Percentiles rank a stretch among this genome's conserved stretches.
These are phyloP conservation scores for Ochetophila trinervis DNA, from an alignment of 306 rosid species.

Conservation along the genomic window DNA sequence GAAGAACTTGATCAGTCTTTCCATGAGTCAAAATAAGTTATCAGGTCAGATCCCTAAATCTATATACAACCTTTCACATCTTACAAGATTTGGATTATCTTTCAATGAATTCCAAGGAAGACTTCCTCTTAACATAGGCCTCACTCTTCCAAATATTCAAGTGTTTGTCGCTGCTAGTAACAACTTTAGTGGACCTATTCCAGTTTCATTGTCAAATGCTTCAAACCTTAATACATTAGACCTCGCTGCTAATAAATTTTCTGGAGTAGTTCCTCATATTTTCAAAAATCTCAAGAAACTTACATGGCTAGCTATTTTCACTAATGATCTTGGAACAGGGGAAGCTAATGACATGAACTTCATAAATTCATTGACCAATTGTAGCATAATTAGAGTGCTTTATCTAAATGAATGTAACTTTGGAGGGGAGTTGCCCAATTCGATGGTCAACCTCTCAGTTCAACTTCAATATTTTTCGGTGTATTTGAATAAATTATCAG, in stretches of 20 bases:
- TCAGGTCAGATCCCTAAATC: background rate
- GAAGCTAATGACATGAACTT: constrained; percentile 10
- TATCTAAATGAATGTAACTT: constrained; percentile 17
- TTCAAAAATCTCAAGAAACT: background rate
- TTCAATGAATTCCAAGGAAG: background rate
- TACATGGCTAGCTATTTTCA: background rate
- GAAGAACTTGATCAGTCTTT: accelerated
- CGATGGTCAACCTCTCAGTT: constrained; percentile 9
- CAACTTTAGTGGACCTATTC: constrained; percentile 4
- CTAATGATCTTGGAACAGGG: constrained; percentile 10
- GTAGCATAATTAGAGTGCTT: background rate
- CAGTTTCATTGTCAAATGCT: constrained; percentile 21
- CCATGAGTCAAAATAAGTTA: no score
- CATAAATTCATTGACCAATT: constrained; percentile 14
- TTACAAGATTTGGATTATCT: background rate
- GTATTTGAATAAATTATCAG: constrained; percentile 12
- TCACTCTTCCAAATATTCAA: constrained; percentile 1
- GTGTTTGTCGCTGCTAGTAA: background rate
- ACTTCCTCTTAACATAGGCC: constrained; percentile 11
- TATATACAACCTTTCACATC: background rate
- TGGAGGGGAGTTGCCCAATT: constrained; percentile 5
- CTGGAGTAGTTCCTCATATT: constrained; percentile 10
- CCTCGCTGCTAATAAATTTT: background rate
- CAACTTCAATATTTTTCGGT: constrained; percentile 5
- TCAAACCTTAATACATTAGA: constrained; percentile 7